A percentile compares a stretch with the other conserved stretches of the same genome.
These are phyloP conservation scores for Penicillium sp. DNA, from an alignment of 2,329 filamentous ascomycete genomes.

Conservation along the genomic window DNA sequence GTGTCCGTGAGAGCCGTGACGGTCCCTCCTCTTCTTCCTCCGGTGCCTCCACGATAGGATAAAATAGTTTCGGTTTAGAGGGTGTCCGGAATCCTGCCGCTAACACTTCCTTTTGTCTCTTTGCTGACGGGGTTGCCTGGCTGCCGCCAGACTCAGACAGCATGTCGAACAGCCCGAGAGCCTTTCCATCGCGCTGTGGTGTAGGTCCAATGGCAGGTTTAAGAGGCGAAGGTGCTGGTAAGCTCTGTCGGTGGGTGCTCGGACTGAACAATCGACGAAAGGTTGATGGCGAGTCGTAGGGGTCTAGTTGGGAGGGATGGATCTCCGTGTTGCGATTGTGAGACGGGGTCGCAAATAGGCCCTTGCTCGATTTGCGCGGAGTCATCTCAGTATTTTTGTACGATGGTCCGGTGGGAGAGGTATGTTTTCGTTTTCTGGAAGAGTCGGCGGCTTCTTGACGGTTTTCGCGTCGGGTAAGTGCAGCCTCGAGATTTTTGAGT, in stretches of 20 bases:
- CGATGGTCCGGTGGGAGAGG: slow-evolving; percentile 27
- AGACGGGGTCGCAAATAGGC: slow-evolving; percentile 34
- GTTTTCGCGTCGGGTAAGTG: slow-evolving; percentile 20
- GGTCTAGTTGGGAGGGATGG: slow-evolving; percentile 44
- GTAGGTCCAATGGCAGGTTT: slow-evolving; percentile 48
- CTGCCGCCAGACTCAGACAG: slow-evolving; percentile 43
- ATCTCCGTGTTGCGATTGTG: slow-evolving; percentile 22
- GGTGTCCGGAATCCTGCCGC: slow-evolving; percentile 38
- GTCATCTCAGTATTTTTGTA: slow-evolving; percentile 23
- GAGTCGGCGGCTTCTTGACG: slow-evolving; percentile 16
- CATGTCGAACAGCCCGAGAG: slow-evolving; percentile 50
- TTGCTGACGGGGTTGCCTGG: slow-evolving; percentile 34
- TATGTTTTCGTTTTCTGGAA: slow-evolving; percentile 35
- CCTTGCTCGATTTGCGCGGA: slow-evolving; percentile 36
- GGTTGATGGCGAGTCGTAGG: slow-evolving; percentile 45
- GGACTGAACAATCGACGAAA: slow-evolving; percentile 41
- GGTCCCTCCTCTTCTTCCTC: slow-evolving; percentile 29
- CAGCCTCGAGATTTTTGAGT: slow-evolving; percentile 39
- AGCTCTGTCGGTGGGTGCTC: slow-evolving; percentile 29
- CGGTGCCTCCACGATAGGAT: slow-evolving; percentile 30
- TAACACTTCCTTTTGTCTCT: slow-evolving; percentile 26
- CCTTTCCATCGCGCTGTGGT: slow-evolving; percentile 50
- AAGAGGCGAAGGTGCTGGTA: slow-evolving; percentile 34
- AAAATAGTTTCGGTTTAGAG: slow-evolving; percentile 31
- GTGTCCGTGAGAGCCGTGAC: slow-evolving; percentile 35